A percentile compares a stretch with the other conserved stretches of the same genome.
Conservation (phyloP, 441 rosid species). For the Jatropha podagrica region DNA sequence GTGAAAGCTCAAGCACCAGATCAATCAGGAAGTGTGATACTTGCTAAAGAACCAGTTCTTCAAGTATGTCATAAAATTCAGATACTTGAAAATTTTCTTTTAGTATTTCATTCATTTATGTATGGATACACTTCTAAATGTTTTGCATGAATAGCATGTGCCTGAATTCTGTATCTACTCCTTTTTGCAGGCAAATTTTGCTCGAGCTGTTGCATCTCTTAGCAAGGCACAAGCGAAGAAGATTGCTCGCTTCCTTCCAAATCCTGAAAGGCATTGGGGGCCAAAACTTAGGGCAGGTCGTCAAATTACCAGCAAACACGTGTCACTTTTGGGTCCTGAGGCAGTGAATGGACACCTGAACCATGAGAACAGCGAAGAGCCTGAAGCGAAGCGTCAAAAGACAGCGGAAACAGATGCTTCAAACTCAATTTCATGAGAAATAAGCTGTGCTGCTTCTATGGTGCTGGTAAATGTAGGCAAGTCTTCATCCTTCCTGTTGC, state of each 20-base stretch:
- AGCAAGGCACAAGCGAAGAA: conserved; percentile 97
- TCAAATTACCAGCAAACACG: conserved; percentile 85
- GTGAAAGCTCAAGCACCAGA: conserved; percentile 82
- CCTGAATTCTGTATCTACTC: too few species aligned
- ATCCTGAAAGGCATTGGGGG: conserved; percentile 99
- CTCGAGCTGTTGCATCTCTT: conserved; percentile 79
- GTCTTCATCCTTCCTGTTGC: not conserved
- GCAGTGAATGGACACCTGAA: conserved; percentile 76
- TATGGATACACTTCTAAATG: not conserved
- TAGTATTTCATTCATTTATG: not conserved
- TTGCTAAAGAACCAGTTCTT: conserved; percentile 81
- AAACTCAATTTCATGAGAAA: conserved; percentile 4
- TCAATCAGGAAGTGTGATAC: conserved; percentile 85
- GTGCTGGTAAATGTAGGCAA: not conserved
- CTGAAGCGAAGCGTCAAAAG: conserved; percentile 51
- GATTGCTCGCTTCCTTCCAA: conserved; percentile 86
- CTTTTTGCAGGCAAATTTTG: conserved; percentile 72
- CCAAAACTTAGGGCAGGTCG: conserved; percentile 97
- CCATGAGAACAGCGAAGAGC: conserved; percentile 44
- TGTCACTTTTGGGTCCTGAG: conserved; percentile 87
- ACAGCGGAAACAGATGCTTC: conserved; percentile 40
- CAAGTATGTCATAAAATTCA: conserved; percentile 43
- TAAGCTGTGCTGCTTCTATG: not conserved
- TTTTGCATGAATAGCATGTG: too few species aligned
- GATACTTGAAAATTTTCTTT: not conserved